Evolutionary conservation across 2,329 filamentous ascomycete genomes (phyloP), one percentile per base, ranked within the genome.

Genomic region (Fusarium mundagurra): DNA sequence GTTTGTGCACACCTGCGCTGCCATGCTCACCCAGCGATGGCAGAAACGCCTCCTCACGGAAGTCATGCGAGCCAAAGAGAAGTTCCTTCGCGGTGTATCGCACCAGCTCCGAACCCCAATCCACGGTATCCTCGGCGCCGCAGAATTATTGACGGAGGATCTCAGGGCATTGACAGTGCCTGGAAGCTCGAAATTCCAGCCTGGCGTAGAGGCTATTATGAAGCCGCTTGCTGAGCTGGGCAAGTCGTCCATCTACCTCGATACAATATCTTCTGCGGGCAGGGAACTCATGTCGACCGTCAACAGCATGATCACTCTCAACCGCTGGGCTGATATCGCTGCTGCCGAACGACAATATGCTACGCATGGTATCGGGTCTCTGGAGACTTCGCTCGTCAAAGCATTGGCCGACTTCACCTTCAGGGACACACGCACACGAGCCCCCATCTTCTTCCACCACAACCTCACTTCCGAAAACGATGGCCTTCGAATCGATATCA

Each of bases 51-150:
- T 82, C 17, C 71, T 86, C 0, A 73, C 80, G 31, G 84, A 87
- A 67, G 85, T 83, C 0, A 79, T 86, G 64, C 75, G 76, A 18
- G 84, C 84, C 0, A 86, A 86, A 60, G 84, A 86, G 4, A 81
- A 76, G 7, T 87, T 87, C 62, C 76, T 87, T 2, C 80, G 85
- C 8, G 83, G 85, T 1, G 82, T 87, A 14, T 86, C 84, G 0
- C 85, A 87, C 60, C 84, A 86, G 41, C 81, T 87, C 1, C 81
- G 85, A 43, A 87, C 85, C 1, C 85, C 85, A 0, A 85, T 87
- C 9, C 85, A 87, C 39, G 85, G 85, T 0, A 85, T 87, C 6
- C 79, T 87, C 0, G 81, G 80, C 3, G 80, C 79, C 3, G 76
- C 76, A 3, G 80, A 87, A 22, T 73, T 87, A 0, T 76, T 86